These are phyloP conservation scores for Malassezia dermatis DNA, from an alignment of 1,284 basidiomycete genomes.

Conservation along the genomic window DNA sequence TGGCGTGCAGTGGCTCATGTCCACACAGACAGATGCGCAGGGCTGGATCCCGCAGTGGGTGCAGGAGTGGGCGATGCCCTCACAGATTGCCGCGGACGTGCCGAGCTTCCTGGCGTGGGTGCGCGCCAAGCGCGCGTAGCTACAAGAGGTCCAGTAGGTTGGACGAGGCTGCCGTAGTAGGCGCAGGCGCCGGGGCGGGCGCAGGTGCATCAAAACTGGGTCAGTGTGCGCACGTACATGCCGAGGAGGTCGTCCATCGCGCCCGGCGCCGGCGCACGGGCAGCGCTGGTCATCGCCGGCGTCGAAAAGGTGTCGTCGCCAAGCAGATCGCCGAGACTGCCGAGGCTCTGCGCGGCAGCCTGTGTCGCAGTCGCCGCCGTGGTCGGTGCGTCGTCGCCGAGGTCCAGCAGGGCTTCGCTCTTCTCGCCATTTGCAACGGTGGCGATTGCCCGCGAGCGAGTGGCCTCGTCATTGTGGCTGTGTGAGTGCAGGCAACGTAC, in stretches of 20 bases:
- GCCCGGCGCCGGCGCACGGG: background rate
- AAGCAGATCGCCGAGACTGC: constrained; percentile 16
- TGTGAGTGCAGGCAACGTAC: background rate
- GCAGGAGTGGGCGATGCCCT: constrained; percentile 35
- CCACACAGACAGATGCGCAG: constrained; percentile 31
- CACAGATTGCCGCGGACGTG: constrained; percentile 36
- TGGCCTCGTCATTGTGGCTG: constrained; percentile 29
- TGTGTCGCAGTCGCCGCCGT: background rate
- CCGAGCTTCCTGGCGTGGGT: constrained; percentile 35
- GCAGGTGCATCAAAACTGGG: constrained; percentile 6
- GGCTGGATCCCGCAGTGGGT: constrained; percentile 32
- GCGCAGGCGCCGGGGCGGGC: background rate
- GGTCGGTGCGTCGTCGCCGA: constrained; percentile 39
- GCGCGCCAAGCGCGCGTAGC: background rate
- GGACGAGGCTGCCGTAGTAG: background rate
- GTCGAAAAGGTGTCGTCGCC: constrained; percentile 16
- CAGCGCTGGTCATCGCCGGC: constrained; percentile 3
- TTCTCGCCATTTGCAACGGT: constrained; percentile 51
- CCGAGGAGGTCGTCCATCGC: constrained; percentile 14
- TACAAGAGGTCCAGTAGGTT: constrained; percentile 12
- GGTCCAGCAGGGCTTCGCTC: constrained; percentile 43
- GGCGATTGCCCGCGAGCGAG: constrained; percentile 38
- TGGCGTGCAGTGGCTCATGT: constrained; percentile 26
- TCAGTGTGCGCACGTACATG: constrained; percentile 2
- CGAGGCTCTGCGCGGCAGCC: constrained; percentile 14